These are phyloP conservation scores for Mycogone perniciosa DNA, from an alignment of 2,329 filamentous ascomycete genomes.

Conservation along the genomic window DNA sequence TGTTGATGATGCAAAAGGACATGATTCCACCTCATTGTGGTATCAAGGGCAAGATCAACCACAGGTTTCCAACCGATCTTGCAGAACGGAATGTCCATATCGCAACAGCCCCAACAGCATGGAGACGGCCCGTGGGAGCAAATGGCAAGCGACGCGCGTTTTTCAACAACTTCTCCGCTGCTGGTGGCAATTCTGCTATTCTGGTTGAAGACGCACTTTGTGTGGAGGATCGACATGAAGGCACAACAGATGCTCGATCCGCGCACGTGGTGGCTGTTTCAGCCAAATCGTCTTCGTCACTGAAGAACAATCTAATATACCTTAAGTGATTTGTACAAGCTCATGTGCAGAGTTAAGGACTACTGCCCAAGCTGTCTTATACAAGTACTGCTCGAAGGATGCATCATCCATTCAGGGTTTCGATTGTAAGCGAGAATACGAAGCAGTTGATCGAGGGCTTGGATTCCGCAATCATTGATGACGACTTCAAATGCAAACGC, in stretches of 20 bases:
- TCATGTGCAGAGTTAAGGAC: neutral
- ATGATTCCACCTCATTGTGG: constrained; percentile 42
- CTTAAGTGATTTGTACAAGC: neutral
- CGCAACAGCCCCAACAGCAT: constrained; percentile 10
- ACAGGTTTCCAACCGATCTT: constrained; percentile 35
- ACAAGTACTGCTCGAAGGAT: constrained; percentile 59
- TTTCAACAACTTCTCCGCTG: constrained; percentile 65
- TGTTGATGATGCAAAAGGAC: constrained; percentile 53
- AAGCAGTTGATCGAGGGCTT: constrained; percentile 21
- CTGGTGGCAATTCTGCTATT: constrained; percentile 66
- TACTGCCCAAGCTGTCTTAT: constrained; percentile 48
- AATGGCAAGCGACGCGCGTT: constrained; percentile 33
- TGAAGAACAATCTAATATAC: neutral
- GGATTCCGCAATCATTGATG: constrained; percentile 12
- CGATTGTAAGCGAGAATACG: constrained; percentile 34
- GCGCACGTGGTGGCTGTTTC: neutral
- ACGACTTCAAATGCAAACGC: constrained; percentile 29
- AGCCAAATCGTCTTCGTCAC: neutral
- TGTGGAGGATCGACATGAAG: neutral
- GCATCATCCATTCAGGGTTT: constrained; percentile 52
- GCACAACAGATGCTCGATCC: neutral
- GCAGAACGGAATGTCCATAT: constrained; percentile 34
- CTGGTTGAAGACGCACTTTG: constrained; percentile 48
- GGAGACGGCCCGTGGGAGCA: too few species aligned
- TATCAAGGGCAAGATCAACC: constrained; percentile 44